Conservation (phyloP, 768 basidiomycete species). For the Macrolepiota albuminosa region DNA sequence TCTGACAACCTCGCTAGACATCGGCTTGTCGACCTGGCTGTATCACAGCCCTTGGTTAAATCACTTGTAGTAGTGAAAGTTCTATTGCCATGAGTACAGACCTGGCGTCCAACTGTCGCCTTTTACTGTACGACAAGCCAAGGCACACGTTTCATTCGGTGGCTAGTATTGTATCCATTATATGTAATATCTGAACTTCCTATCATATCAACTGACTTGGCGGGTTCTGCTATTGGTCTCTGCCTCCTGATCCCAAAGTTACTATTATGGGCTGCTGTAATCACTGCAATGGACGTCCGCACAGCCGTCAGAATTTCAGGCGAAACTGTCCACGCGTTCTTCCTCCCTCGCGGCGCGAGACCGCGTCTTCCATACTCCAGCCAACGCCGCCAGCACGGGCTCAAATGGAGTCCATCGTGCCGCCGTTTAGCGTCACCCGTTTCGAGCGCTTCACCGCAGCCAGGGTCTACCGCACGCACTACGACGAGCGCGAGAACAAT, state of each 20-base stretch:
- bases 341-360: constrained; percentile 31
- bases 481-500: constrained; percentile 48
- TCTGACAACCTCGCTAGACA: constrained; percentile 31
- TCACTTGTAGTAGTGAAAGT: background rate
- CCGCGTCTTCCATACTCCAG: constrained; percentile 17
- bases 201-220: constrained; percentile 65
- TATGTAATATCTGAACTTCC: constrained; percentile 53
- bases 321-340: constrained; percentile 65
- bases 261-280: constrained; percentile 52
- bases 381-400: background rate
- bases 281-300: constrained; percentile 53
- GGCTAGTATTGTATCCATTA: constrained; percentile 49
- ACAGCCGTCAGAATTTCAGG: constrained; percentile 57
- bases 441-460: constrained; percentile 26
- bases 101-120: constrained; percentile 55
- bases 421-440: constrained; percentile 26
- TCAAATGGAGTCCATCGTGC: constrained; percentile 6
- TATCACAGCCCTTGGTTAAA: constrained; percentile 58
- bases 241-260: constrained; percentile 56
- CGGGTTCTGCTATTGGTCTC: constrained; percentile 68
- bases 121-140: constrained; percentile 49
- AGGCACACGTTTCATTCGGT: constrained; percentile 41
- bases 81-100: constrained; percentile 27
- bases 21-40: constrained; percentile 66
- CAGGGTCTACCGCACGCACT: constrained; percentile 29